Base-by-base conservation (phyloP, 2,329 filamentous ascomycete species). In the Cordyceps cateniannulata region DNA sequence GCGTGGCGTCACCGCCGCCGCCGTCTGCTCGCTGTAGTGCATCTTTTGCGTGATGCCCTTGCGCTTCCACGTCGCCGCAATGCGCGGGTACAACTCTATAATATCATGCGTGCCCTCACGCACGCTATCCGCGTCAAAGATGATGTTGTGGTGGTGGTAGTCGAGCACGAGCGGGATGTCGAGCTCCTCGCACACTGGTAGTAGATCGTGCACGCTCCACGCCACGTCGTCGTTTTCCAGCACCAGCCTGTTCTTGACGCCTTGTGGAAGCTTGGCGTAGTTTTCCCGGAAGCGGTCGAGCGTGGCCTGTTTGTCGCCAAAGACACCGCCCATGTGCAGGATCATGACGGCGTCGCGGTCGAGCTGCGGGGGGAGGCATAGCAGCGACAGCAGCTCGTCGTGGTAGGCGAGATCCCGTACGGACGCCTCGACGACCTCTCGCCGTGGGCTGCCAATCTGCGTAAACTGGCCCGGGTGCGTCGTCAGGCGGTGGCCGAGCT, bases 401-500 rank as follows among this genome's bases (percentile, higher is more conserved):
- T 97, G 93, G 64, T 96, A 98, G 52, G 89, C 86, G 0, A 98
- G 78, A 72, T 97, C 93, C 5, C 93, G 85, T 3, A 96, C 74
- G 0, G 93, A 85, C 60, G 85, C 90, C 1, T 82, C 79, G 12
- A 96, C 87, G 2, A 97, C 93, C 63, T 89, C 85, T 35, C 82
- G 79, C 3, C 89, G 84, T 0, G 92, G 93, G 3, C 91, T 96
- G 0, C 91, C 93, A 2, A 98, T 80, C 71, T 98, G 93, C 0
- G 93, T 97, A 69, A 92, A 98, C 76, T 91, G 92, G 18, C 93
- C 93, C 0, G 93, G 93, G 71, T 98, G 93, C 3, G 90, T 96
- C 0, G 91, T 96, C 7, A 97, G 78, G 27, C 93, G 83, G 71
- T 98, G 93, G 1, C 90, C 90, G 3, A 93, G 77, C 72, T 93